Evolutionary conservation across 148 eudicot species (phyloP), one percentile per base, ranked within the genome.

Genomic region (Nepenthes mirabilis): DNA sequence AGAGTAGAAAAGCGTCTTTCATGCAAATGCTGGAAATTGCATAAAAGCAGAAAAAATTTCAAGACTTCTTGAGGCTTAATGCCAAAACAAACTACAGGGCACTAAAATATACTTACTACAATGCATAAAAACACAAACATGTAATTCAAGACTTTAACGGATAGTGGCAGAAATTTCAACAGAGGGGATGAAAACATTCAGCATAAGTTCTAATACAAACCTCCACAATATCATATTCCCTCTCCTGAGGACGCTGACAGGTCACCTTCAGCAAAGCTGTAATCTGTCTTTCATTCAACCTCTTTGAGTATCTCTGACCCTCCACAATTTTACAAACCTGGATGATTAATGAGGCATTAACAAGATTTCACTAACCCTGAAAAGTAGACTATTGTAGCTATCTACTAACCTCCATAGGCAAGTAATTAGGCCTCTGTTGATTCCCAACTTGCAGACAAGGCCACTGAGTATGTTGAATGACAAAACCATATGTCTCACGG

Each of bases 371-470:
- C 32, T n/a, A 52, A 7, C 2, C 32, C 23, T 23, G 23, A 23
- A 32, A 11, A 32, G 55, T 11, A 3, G 1, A 12, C 14, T 6
- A 55, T 33, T 59, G 68, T 9, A 61, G 55, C 1, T 11, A 63
- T 52, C 59, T 23, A 53, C 6, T 47, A 36, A 87, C 96, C 96
- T 89, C 96, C 96, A 89, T 89, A 8, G 96, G 96, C 66, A 89
- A 68, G 72, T 83, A 89, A 75, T 85, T 85, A 5, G 88, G 85
- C 60, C 89, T 80, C 60, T 83, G 89, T 35, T 69, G 82, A 61
- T 82, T 89, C 43, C 96, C 96, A 65, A 83, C 96, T 77, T 85
- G 96, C 10, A 89, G 78, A 66, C 93, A 89, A 59, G 93, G 96
- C 89, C 82, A 81, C 40, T 88, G 91, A 11, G 83, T 76, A 66